phyloP scores from a whole-genome alignment of 805 yeast species.

The Ogataea nonfermentans region DNA sequence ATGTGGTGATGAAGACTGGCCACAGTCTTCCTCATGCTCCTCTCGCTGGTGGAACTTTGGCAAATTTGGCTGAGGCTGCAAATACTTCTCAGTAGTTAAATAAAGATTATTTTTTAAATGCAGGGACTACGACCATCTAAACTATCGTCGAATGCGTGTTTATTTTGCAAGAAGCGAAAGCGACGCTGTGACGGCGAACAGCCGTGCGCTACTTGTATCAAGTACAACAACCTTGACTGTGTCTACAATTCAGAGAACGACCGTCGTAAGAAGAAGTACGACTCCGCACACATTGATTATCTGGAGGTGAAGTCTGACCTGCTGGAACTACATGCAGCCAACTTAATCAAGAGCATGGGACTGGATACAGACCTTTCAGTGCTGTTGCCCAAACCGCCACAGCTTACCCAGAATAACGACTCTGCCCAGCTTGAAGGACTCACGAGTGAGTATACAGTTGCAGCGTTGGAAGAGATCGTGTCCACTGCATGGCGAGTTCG shows the following conservation, averaged over 20 bases:
- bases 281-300: conserved; percentile 32
- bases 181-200: conserved; percentile 27
- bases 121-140: not conserved
- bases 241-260: conserved; percentile 27
- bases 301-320: conserved; percentile 32
- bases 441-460: conserved; percentile 17
- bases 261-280: conserved; percentile 32
- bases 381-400: conserved; percentile 15
- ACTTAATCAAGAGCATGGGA: conserved; percentile 20
- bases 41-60: conserved; percentile 25
- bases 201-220: conserved; percentile 26
- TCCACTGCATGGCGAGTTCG: conserved; percentile 36
- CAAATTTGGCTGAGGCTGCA: conserved; percentile 21
- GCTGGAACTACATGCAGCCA: conserved; percentile 28
- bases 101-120: not conserved
- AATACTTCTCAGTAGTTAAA: conserved; percentile 18
- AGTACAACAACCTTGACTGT: conserved; percentile 22
- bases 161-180: conserved; percentile 19
- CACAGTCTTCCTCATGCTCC: conserved; percentile 12
- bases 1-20: conserved; percentile 7
- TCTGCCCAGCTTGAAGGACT: conserved; percentile 1
- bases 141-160: conserved; percentile 14
- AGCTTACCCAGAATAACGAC: conserved; percentile 15
- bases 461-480: conserved; percentile 34
- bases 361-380: conserved; percentile 11